phyloP scores from a whole-genome alignment of 768 basidiomycete genomes.

The Leccinum broughii region DNA sequence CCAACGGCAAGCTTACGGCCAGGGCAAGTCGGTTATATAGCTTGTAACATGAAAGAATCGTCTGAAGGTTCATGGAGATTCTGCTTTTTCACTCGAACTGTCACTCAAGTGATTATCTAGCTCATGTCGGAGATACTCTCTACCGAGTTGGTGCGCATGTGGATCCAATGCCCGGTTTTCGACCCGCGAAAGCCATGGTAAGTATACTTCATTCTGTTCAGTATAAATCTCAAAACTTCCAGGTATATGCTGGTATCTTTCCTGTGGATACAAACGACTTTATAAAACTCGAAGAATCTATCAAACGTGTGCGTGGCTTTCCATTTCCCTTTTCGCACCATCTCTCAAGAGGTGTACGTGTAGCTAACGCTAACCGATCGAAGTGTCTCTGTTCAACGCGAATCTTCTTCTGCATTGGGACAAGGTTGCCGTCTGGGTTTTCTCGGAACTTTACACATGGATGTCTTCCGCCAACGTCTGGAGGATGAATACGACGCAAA shows the following conservation, averaged over 20 bases:
- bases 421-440: conserved; percentile 96
- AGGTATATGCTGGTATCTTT: conserved; percentile 96
- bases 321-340: conserved; percentile 4
- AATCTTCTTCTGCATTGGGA: conserved; percentile 91
- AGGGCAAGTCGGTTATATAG: conserved; percentile 86
- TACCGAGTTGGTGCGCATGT: conserved; percentile 72
- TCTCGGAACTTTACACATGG: conserved; percentile 94
- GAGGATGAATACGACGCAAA: conserved; percentile 97
- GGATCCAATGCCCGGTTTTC: conserved; percentile 87
- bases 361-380: conserved; percentile 85
- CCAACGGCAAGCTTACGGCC: conserved; percentile 64
- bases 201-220: conserved; percentile 1
- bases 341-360: conserved; percentile 13
- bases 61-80: conserved; percentile 65
- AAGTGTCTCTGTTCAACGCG: conserved; percentile 86
- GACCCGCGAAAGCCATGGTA: conserved; percentile 93
- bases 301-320: conserved; percentile 65
- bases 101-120: conserved; percentile 40
- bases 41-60: conserved; percentile 98
- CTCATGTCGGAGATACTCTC: conserved; percentile 93
- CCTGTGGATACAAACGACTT: conserved; percentile 92
- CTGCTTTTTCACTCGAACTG: neutral
- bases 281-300: conserved; percentile 92
- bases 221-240: conserved; percentile 1
- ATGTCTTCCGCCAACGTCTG: conserved; percentile 90